A percentile compares a stretch with the other conserved stretches of the same genome.
These are phyloP conservation scores for Cercospora sp. DNA, from an alignment of 2,329 filamentous ascomycete genomes.

Conservation along the genomic window DNA sequence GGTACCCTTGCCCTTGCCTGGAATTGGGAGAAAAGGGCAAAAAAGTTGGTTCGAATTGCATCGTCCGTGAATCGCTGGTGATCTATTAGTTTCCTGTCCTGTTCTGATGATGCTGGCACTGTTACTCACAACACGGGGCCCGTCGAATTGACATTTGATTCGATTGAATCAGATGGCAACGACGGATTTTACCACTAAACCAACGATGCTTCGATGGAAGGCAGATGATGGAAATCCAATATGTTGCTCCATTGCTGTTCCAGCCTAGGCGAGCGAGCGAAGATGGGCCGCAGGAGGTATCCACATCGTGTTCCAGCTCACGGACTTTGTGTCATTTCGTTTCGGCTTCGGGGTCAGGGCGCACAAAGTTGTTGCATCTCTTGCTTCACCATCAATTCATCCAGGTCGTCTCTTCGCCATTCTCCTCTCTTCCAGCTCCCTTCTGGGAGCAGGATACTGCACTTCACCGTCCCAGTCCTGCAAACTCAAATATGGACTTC, in stretches of 20 bases:
- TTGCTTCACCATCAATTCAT: too few relatives aligned
- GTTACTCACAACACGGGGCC: background rate
- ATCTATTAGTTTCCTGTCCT: background rate
- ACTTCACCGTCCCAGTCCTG: slow-evolving; percentile 78
- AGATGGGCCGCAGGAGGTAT: background rate
- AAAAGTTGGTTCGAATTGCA: background rate
- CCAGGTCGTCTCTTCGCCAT: background rate
- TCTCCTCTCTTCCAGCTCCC: background rate
- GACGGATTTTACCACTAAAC: background rate
- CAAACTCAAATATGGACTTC: slow-evolving; percentile 72
- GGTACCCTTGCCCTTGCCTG: background rate
- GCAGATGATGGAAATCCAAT: background rate
- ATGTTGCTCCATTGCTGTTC: background rate
- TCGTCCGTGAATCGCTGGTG: background rate
- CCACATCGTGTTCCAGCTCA: background rate
- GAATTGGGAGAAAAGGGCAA: background rate
- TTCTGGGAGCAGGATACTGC: slow-evolving; percentile 58
- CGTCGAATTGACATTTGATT: too few relatives aligned
- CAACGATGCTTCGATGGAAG: background rate
- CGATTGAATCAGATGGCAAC: background rate
- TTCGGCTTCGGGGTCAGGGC: background rate
- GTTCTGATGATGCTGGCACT: background rate
- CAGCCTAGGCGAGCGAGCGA: background rate
- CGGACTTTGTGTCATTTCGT: too few relatives aligned
- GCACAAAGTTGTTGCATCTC: background rate